Percentiles rank a stretch among this genome's conserved stretches.
These are phyloP conservation scores for Malbranchea cinnamomea DNA, from an alignment of 2,329 filamentous ascomycete genomes.

Conservation along the genomic window DNA sequence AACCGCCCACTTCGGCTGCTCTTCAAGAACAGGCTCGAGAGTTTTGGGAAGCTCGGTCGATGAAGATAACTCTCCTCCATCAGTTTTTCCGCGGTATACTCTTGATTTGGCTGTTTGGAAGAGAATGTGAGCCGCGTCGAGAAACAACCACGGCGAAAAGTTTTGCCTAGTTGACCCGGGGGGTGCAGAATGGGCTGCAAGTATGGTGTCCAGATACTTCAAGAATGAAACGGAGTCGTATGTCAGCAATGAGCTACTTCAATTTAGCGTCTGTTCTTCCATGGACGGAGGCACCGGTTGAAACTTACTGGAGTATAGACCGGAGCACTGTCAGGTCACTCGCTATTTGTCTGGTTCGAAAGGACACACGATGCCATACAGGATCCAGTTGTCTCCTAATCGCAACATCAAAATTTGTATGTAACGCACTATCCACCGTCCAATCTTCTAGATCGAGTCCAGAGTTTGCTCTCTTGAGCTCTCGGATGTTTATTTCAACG, in stretches of 20 bases:
- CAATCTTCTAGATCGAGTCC: constrained; percentile 93
- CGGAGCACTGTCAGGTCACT: constrained; percentile 73
- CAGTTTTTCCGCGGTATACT: constrained; percentile 65
- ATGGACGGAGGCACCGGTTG: neutral
- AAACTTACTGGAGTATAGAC: constrained; percentile 55
- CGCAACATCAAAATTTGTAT: constrained; percentile 81
- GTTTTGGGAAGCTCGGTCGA: constrained; percentile 41
- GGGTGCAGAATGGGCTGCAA: constrained; percentile 76
- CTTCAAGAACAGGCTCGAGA: constrained; percentile 70
- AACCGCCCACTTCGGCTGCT: constrained; percentile 85
- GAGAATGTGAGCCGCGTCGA: constrained; percentile 87
- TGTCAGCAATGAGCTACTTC: constrained; percentile 48
- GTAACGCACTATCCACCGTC: constrained; percentile 84
- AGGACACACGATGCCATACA: constrained; percentile 93
- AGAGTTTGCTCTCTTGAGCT: constrained; percentile 79
- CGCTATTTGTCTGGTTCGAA: constrained; percentile 89
- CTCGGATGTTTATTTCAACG: constrained; percentile 84
- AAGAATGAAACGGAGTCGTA: constrained; percentile 86
- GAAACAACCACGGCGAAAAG: constrained; percentile 89
- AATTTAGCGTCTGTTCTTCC: constrained; percentile 9
- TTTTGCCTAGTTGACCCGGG: constrained; percentile 76
- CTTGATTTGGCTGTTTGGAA: constrained; percentile 80
- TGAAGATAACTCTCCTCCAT: constrained; percentile 38
- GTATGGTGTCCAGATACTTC: constrained; percentile 84
- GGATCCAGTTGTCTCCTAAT: constrained; percentile 83